Base-by-base conservation (phyloP, 768 basidiomycete genomes). In the Serendipita vermifera region DNA sequence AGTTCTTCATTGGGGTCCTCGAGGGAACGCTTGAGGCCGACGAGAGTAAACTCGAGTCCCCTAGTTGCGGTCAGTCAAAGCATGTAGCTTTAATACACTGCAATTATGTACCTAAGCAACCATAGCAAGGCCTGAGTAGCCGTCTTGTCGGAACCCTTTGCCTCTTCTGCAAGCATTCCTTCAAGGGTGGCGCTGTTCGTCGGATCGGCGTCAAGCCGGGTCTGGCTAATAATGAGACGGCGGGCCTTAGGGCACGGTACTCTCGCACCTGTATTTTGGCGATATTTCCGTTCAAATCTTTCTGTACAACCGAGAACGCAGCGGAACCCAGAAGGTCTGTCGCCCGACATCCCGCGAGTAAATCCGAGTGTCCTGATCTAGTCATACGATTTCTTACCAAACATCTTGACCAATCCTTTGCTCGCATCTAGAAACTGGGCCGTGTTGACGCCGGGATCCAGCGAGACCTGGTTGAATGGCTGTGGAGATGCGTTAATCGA, bases 111-210 rank as follows among this genome's bases (percentile, higher is more conserved):
- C 72, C 75, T 67, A 46, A 92, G 76, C 48, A 99, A 78, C 96
- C 96, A 99, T 70, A 97, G 71, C 55, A 97, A 77, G 14, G 90
- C 92, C 65, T 93, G 85, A 0, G 93, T 96, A 2, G 94, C 90
- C 0, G 79, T 91, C 77, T 92, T 89, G 71, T 90, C 86, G 22
- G 70, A 71, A 38, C 61, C 60, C 68, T 87, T 83, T 70, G 98
- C 96, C 64, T 85, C 84, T 64, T 76, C 75, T 3, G 91, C 82
- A 26, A 99, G 80, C 46, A 75, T 71, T 4, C 46, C 46, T 70
- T 99, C 88, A 26, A 99, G 78, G 1, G 96, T 97, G 27, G 70
- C 68, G 3, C 85, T 90, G 59, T 78, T 62, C 1, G 69, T 68
- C 1, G 87, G 82, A 3, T 75, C 70, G 0, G 85, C 79, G 24